Percentiles rank a stretch among this genome's conserved stretches.
These are phyloP conservation scores for Linnemannia hyalina DNA, from an alignment of 192 early-diverging fungal species.

Conservation along the genomic window DNA sequence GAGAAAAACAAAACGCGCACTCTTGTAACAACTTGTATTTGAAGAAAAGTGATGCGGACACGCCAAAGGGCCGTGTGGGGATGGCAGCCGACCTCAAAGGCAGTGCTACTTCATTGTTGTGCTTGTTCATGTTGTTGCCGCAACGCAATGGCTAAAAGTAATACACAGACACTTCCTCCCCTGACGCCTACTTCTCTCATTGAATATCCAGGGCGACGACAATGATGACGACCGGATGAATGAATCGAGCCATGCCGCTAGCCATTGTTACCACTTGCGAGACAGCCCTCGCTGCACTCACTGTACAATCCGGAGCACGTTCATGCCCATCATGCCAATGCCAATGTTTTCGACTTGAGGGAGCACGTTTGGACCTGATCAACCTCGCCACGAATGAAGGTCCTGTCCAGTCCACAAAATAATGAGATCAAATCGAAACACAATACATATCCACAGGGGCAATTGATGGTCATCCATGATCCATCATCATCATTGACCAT, in stretches of 20 bases:
- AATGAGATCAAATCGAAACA: no score
- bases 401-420: no score
- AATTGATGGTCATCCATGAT: no score
- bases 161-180: background rate
- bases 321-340: background rate
- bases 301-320: background rate
- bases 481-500: background rate
- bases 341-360: background rate
- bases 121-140: background rate
- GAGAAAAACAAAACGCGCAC: conserved; percentile 15
- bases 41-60: background rate
- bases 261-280: background rate
- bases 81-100: conserved; percentile 5
- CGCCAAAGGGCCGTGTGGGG: background rate
- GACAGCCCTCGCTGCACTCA: background rate
- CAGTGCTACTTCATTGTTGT: background rate
- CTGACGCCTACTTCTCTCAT: background rate
- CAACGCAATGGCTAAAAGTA: background rate
- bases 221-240: conserved; percentile 31
- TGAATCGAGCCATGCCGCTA: conserved; percentile 3
- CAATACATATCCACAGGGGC: no score
- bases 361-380: conserved; percentile 6
- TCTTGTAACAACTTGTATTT: background rate
- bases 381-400: background rate
- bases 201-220: background rate